Conservation (phyloP, 1,284 basidiomycete genomes). For the Cryptococcus wingfieldii region DNA sequence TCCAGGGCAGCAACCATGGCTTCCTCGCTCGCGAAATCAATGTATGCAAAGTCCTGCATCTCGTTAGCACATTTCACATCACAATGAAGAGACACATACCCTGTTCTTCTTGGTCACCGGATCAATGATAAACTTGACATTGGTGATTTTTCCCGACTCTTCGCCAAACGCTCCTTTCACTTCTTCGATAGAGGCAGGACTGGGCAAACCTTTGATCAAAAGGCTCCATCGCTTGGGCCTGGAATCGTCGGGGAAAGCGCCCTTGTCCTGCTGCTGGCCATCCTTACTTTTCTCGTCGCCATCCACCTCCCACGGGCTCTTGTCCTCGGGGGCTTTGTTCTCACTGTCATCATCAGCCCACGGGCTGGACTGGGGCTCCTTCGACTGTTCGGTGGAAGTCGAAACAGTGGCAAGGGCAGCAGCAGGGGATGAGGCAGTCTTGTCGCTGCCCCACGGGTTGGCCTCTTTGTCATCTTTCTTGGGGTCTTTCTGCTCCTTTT, state of each 20-base stretch:
- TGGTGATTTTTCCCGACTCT: constrained; percentile 57
- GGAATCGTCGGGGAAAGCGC: constrained; percentile 48
- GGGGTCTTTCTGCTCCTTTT: not conserved
- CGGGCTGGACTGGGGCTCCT: too few species aligned
- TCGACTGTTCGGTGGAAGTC: too few species aligned
- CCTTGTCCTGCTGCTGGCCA: constrained; percentile 55
- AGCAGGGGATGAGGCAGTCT: too few species aligned
- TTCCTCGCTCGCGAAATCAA: constrained; percentile 81
- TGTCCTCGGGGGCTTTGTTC: constrained; percentile 27
- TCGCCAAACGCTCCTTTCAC: constrained; percentile 65
- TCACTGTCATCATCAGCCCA: not conserved
- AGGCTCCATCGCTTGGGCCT: constrained; percentile 73
- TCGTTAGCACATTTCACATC: constrained; percentile 1
- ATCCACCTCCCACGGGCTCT: not conserved
- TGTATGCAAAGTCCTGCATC: constrained; percentile 57
- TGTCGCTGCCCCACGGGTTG: not conserved
- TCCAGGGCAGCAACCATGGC: constrained; percentile 71
- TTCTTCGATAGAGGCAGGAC: constrained; percentile 61
- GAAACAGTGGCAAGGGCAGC: too few species aligned
- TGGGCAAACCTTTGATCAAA: constrained; percentile 65
- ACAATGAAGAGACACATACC: constrained; percentile 8
- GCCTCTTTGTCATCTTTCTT: not conserved
- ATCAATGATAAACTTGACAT: constrained; percentile 61
- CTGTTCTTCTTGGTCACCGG: constrained; percentile 36
- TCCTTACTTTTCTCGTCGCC: constrained; percentile 26